Evolutionary conservation across 2,329 filamentous ascomycete species (phyloP).

Genomic region (Nemania sp.): DNA sequence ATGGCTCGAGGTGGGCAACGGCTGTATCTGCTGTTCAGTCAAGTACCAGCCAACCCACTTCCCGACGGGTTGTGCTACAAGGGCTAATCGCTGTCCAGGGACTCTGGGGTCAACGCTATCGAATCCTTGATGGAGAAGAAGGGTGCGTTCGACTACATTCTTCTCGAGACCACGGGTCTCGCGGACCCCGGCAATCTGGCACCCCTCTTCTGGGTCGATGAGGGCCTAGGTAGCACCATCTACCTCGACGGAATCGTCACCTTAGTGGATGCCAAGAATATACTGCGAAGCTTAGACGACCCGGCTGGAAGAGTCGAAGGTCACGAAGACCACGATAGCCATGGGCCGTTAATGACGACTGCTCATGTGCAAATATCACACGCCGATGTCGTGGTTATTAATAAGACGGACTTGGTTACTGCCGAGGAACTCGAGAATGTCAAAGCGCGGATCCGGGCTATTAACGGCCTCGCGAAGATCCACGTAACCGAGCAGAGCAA

Average conservation of each 20-base stretch:
- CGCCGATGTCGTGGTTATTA: conserved; percentile 91
- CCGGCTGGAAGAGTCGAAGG: conserved; percentile 58
- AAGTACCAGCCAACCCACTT: conserved; percentile 60
- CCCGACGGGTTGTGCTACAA: not conserved
- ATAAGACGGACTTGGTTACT: conserved; percentile 87
- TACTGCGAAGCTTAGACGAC: conserved; percentile 80
- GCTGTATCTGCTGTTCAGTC: conserved; percentile 96
- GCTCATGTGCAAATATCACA: conserved; percentile 97
- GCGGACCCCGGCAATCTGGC: conserved; percentile 96
- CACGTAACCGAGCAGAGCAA: conserved; percentile 79
- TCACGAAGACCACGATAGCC: conserved; percentile 54
- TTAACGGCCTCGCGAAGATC: conserved; percentile 87
- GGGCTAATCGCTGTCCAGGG: conserved; percentile 55
- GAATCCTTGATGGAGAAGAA: conserved; percentile 94
- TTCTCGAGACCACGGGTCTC: conserved; percentile 93
- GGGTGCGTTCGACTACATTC: conserved; percentile 94
- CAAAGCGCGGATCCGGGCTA: conserved; percentile 72
- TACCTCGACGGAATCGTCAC: conserved; percentile 98
- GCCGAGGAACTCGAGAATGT: conserved; percentile 71
- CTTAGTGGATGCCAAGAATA: conserved; percentile 92
- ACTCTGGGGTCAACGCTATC: conserved; percentile 90
- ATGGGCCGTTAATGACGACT: conserved; percentile 78
- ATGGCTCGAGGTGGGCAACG: conserved; percentile 95
- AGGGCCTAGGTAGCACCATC: conserved; percentile 91
- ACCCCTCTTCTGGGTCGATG: conserved; percentile 96